phyloP scores from a whole-genome alignment of 345 rosid species.

The Ailanthus altissimus region DNA sequence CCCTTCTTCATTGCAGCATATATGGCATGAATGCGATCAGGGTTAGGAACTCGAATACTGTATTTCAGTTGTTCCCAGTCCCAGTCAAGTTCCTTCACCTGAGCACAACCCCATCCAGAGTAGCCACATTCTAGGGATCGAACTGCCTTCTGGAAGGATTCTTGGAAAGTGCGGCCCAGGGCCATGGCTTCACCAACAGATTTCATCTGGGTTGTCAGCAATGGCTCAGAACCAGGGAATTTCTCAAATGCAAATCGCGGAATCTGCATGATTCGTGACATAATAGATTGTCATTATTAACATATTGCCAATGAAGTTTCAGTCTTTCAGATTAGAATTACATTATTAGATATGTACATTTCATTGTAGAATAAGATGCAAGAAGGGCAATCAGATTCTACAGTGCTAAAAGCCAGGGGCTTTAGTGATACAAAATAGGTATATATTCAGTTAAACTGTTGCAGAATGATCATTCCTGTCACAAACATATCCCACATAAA shows the following conservation, averaged over 20 bases:
- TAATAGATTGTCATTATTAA: not conserved
- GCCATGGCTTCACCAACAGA: conserved; percentile 98
- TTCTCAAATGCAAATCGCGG: conserved; percentile 98
- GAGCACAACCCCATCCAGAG: conserved; percentile 91
- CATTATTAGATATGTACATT: not conserved
- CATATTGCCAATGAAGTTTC: not conserved
- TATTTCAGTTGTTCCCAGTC: conserved; percentile 91
- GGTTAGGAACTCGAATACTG: conserved; percentile 85
- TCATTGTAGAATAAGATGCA: not conserved
- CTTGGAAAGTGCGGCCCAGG: conserved; percentile 91
- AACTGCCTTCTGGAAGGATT: conserved; percentile 94
- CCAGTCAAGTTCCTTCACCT: conserved; percentile 75
- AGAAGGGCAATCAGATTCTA: not conserved
- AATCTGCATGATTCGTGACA: conserved; percentile 51
- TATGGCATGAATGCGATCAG: conserved; percentile 77
- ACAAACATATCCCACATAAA: not conserved
- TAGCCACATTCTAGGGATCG: conserved; percentile 83
- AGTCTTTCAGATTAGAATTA: not conserved
- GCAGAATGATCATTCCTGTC: not conserved
- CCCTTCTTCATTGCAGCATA: conserved; percentile 98
- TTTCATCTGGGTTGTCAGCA: conserved; percentile 93
- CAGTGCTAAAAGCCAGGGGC: not conserved
- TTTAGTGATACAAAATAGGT: not conserved
- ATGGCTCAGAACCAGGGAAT: conserved; percentile 93
- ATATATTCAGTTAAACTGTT: not conserved